A percentile compares a stretch with the other conserved stretches of the same genome.
phyloP scores from a whole-genome alignment of 2,329 filamentous ascomycete species.

The Cercospora berteroae region DNA sequence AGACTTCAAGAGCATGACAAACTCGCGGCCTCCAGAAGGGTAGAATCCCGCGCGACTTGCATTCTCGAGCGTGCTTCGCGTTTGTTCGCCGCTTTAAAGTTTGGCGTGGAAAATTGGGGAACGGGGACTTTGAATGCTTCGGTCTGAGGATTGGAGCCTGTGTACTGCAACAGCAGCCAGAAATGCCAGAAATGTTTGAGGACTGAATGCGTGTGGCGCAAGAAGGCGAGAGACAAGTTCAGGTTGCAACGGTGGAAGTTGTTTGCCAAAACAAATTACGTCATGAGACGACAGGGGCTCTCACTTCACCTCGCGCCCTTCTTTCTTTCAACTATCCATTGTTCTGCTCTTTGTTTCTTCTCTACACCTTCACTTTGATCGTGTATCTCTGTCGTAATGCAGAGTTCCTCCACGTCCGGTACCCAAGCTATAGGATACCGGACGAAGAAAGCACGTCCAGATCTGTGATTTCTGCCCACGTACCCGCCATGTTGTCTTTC shows the following conservation, averaged over 20 bases:
- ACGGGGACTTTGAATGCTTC: not conserved
- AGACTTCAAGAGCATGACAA: not conserved
- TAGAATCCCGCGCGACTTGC: not conserved
- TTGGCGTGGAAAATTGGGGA: not conserved
- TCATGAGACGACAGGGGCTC: not conserved
- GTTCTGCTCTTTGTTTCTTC: not conserved
- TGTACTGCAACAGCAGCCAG: not conserved
- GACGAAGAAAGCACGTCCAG: not conserved
- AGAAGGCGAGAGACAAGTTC: not conserved
- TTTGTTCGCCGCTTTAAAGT: not conserved
- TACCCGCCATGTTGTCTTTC: not conserved
- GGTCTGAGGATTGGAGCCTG: not conserved
- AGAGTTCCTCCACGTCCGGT: not conserved
- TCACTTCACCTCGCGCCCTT: not conserved
- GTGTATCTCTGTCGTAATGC: not conserved
- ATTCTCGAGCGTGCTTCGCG: not conserved
- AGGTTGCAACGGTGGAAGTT: not conserved
- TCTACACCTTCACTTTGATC: not conserved
- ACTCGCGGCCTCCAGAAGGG: not conserved
- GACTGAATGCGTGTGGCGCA: not conserved
- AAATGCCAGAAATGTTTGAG: not conserved
- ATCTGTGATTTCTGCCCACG: not conserved
- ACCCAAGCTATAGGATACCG: not conserved
- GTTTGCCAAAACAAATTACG: not conserved
- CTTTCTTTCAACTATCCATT: not conserved